Evolutionary conservation across 1,139 yeast species (phyloP), one percentile per base, ranked within the genome.

Genomic region (Pichia sp.): DNA sequence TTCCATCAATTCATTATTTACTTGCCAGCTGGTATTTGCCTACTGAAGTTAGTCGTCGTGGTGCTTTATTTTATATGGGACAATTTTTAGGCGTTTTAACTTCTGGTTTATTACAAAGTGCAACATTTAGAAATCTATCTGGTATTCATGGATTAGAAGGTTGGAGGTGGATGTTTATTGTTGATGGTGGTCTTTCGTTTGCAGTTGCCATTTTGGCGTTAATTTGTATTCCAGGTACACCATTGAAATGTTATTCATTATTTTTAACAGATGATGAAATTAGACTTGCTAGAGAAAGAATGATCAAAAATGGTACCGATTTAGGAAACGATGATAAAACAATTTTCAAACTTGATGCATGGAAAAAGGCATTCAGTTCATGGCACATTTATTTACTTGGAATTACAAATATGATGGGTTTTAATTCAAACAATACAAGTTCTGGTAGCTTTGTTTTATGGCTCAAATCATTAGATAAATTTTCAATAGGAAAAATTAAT

Each of bases 111-210:
- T 70, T 76, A 31, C 70, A 68, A 14, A 63, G 67, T n/a, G 69
- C 69, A 10, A 64, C 67, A 10, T 60, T 60, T 41, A 44, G 59
- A 28, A 72, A 70, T 48, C 63, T 80, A 54, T 70, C 73, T 53
- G 79, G 78, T 11, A 47, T 33, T 19, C 27, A 48, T 10, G 61
- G 87, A 1, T 68, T 80, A 36, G 74, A 69, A 36, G 81, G 87
- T 14, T 84, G 89, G 89, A 75, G 81, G 67, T 84, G 89, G 88
- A 78, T 81, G 67, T 84, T 80, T 61, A 75, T 84, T 54, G 73
- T 84, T 55, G 87, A 83, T 65, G 84, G 83, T 8, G 66, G 79
- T 47, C 71, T 82, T 46, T 79, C 88, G 2, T 60, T 83, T 38
- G 77, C 70, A 2, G 80, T 84, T 52, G 90, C 87, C 8, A 31